Evolutionary conservation across 129 eudicot genomes (phyloP).

Genomic region (Centella asiatica): DNA sequence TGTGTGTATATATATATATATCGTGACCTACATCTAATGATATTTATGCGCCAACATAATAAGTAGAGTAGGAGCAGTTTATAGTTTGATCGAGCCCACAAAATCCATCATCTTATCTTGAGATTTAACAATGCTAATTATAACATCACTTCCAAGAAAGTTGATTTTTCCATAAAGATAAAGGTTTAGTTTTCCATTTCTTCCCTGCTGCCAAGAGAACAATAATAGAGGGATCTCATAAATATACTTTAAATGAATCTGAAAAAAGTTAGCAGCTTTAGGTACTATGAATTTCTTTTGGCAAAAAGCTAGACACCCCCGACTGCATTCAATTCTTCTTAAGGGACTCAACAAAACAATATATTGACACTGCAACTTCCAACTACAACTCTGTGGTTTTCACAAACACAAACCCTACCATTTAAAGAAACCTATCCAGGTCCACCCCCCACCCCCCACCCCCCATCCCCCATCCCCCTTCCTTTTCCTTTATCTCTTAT

Average conservation of each 20-base stretch:
- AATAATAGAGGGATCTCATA: slow-evolving; percentile 29
- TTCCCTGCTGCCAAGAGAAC: neutral
- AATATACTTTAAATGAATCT: slow-evolving; percentile 35
- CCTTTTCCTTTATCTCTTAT: too few relatives aligned
- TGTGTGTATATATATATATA: too few relatives aligned
- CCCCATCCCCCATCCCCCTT: too few relatives aligned
- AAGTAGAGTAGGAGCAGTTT: too few relatives aligned
- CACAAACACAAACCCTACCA: slow-evolving; percentile 19
- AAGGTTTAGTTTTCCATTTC: neutral
- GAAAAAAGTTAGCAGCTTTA: slow-evolving; percentile 44
- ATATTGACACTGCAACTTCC: slow-evolving; percentile 25
- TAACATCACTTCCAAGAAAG: neutral
- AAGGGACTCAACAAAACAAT: slow-evolving; percentile 45
- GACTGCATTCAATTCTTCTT: slow-evolving; percentile 47
- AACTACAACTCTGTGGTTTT: slow-evolving; percentile 27
- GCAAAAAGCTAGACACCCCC: slow-evolving; percentile 20
- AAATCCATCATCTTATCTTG: too few relatives aligned
- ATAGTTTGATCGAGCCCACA: too few relatives aligned
- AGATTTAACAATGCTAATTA: too few relatives aligned
- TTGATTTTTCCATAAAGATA: neutral
- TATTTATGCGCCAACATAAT: too few relatives aligned
- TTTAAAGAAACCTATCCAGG: neutral
- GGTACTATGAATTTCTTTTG: slow-evolving; percentile 49
- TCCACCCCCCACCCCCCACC: neutral
- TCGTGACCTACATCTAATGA: too few relatives aligned